Evolutionary conservation across 495 filamentous ascomycete species (phyloP).

Genomic region (Tuber microsphaerosporum): DNA sequence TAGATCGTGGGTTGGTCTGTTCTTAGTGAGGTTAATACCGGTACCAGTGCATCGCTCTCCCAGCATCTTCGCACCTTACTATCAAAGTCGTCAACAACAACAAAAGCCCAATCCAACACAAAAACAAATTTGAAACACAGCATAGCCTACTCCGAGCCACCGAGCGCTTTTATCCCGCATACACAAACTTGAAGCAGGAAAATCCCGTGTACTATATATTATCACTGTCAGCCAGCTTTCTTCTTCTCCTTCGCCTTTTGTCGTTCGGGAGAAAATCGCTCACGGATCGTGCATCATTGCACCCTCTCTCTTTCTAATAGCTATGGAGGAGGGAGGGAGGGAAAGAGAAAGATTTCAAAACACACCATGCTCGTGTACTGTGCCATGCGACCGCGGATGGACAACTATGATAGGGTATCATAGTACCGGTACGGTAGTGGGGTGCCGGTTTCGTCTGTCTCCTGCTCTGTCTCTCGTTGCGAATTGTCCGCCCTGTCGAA

Average conservation of each 20-base stretch:
- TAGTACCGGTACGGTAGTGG: not conserved
- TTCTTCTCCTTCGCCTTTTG: not conserved
- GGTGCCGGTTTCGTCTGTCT: not conserved
- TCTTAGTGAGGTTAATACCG: not conserved
- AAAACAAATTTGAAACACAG: not conserved
- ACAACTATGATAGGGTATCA: not conserved
- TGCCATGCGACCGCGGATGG: not conserved
- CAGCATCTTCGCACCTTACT: not conserved
- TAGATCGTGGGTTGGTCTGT: not conserved
- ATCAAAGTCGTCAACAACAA: not conserved
- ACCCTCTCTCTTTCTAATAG: not conserved
- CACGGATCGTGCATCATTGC: not conserved
- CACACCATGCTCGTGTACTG: not conserved
- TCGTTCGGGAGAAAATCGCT: constrained; percentile 1
- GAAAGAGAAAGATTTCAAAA: not conserved
- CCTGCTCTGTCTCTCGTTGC: not conserved
- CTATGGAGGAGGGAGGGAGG: not conserved
- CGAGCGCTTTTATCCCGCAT: not conserved
- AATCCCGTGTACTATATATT: not conserved
- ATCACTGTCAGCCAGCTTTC: not conserved
- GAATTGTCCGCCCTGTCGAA: not conserved
- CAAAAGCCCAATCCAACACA: not conserved
- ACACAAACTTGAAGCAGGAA: not conserved
- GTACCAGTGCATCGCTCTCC: not conserved
- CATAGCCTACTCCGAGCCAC: not conserved